A percentile compares a stretch with the other conserved stretches of the same genome.
Evolutionary conservation across 345 rosid genomes (phyloP).

Genomic region (Syzygium oleosum): DNA sequence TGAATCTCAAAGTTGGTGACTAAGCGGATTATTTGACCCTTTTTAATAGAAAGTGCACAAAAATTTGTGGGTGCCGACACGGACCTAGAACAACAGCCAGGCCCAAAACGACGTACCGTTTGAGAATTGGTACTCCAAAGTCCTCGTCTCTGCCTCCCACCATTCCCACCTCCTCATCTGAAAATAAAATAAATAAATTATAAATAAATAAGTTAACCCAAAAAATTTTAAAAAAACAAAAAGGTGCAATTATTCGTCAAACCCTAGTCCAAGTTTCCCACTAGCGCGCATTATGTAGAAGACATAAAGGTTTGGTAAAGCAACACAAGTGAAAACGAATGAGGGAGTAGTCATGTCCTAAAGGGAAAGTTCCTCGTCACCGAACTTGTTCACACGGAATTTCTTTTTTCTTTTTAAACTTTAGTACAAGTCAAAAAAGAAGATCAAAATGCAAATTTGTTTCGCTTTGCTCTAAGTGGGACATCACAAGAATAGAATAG

Average conservation of each 20-base stretch:
- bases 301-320: neutral
- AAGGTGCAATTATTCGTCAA: neutral
- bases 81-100: neutral
- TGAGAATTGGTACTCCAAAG: constrained; percentile 38
- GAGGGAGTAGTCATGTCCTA: neutral
- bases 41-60: neutral
- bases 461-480: neutral
- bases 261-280: constrained; percentile 4
- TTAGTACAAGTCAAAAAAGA: neutral
- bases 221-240: neutral
- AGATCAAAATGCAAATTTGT: neutral
- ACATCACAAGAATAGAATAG: neutral
- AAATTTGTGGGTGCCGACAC: neutral
- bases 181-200: neutral
- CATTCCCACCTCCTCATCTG: constrained; percentile 55
- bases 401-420: neutral
- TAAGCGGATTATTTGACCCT: neutral
- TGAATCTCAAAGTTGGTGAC: neutral
- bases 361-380: neutral
- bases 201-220: neutral
- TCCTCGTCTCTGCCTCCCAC: constrained; percentile 61
- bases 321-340: neutral
- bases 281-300: neutral
- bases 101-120: constrained; percentile 19
- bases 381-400: neutral